These are phyloP conservation scores for Angomonas ambiguus DNA, from an alignment of 208 protist genomes.

Conservation along the genomic window DNA sequence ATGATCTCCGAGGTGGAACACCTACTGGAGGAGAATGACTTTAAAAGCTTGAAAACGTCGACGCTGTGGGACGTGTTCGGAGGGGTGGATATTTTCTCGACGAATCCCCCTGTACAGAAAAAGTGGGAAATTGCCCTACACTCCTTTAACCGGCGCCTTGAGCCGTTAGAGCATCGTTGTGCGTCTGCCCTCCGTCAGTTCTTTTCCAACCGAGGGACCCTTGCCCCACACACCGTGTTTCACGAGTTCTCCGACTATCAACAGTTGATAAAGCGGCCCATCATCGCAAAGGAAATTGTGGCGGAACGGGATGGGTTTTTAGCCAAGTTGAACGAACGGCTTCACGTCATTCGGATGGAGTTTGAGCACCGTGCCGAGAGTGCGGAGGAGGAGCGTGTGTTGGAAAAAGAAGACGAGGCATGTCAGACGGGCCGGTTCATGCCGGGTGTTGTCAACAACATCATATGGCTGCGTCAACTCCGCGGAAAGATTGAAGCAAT, in stretches of 20 bases:
- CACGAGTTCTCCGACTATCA: slow-evolving; percentile 78
- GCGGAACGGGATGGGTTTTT: slow-evolving; percentile 79
- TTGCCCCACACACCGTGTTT: slow-evolving; percentile 83
- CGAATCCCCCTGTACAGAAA: slow-evolving; percentile 38
- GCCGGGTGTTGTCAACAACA: slow-evolving; percentile 89
- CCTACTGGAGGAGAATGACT: slow-evolving; percentile 47
- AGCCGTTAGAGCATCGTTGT: slow-evolving; percentile 82
- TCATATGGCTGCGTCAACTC: slow-evolving; percentile 89
- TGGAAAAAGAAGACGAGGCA: slow-evolving; percentile 82
- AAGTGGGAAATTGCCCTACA: slow-evolving; percentile 62
- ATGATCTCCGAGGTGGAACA: slow-evolving; percentile 70
- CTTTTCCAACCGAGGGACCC: slow-evolving; percentile 50
- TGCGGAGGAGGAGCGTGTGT: slow-evolving; percentile 58
- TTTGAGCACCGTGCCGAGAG: slow-evolving; percentile 81
- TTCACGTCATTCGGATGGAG: slow-evolving; percentile 79
- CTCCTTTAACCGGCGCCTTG: slow-evolving; percentile 77
- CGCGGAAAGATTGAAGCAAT: slow-evolving; percentile 72
- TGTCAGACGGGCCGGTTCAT: slow-evolving; percentile 89
- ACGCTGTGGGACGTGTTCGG: slow-evolving; percentile 76
- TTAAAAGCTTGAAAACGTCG: slow-evolving; percentile 54
- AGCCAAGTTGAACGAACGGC: slow-evolving; percentile 83
- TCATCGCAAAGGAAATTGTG: slow-evolving; percentile 84
- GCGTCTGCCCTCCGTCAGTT: slow-evolving; percentile 69
- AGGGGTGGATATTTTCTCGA: slow-evolving; percentile 63
- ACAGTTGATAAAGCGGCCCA: slow-evolving; percentile 80